phyloP scores from a whole-genome alignment of 108 stramenopile species.

The Craspedostauros australis region DNA sequence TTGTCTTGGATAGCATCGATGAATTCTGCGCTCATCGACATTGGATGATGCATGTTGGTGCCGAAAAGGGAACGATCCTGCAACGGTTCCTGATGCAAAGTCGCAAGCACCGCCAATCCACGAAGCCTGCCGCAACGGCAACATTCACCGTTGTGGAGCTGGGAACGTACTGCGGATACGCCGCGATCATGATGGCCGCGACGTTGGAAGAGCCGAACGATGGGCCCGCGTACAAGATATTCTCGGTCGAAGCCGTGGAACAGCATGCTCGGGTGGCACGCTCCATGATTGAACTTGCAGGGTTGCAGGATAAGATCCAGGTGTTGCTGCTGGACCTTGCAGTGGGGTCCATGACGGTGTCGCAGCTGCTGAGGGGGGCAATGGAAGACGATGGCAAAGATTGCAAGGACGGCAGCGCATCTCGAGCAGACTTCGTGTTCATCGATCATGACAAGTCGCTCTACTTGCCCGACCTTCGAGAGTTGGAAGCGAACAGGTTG shows the following conservation, averaged over 20 bases:
- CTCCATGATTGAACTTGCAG: conserved; percentile 49
- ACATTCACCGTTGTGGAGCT: conserved; percentile 47
- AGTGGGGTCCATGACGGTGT: background rate
- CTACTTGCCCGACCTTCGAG: conserved; percentile 64
- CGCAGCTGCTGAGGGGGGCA: background rate
- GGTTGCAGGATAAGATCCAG: conserved; percentile 42
- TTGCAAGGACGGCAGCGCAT: background rate
- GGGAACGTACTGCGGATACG: conserved; percentile 89
- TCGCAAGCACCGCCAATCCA: background rate
- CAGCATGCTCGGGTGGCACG: conserved; percentile 42
- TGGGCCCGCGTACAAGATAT: conserved; percentile 30
- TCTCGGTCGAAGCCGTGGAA: conserved; percentile 63
- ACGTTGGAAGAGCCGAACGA: conserved; percentile 13
- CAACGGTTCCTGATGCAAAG: conserved; percentile 18
- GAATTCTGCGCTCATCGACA: conserved; percentile 63
- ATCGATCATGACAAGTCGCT: conserved; percentile 88
- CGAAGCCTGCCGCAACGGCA: conserved; percentile 2
- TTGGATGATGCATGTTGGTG: conserved; percentile 93
- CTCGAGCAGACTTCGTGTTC: conserved; percentile 62
- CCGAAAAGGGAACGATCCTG: conserved; percentile 63
- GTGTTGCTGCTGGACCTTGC: conserved; percentile 24
- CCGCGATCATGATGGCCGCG: conserved; percentile 49
- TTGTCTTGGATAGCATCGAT: conserved; percentile 54
- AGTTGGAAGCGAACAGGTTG: conserved; percentile 41
- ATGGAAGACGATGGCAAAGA: background rate